phyloP scores from a whole-genome alignment of 1,139 yeast species.

The Blastobotrys malaysiensis region DNA sequence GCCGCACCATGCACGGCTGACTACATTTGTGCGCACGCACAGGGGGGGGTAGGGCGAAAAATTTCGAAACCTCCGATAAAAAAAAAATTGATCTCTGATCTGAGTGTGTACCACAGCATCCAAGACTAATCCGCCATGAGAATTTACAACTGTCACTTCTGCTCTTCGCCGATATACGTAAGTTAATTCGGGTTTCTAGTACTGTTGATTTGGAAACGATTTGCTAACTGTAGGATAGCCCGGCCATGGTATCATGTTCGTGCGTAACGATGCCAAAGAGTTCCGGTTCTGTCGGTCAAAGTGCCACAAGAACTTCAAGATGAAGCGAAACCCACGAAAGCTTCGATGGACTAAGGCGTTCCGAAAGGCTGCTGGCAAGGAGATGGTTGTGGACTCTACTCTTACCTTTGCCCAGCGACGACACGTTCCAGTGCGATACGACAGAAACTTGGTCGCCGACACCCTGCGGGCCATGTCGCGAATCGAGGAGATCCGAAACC shows the following conservation, averaged over 20 bases:
- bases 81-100: conserved; percentile 1
- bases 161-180: conserved; percentile 69
- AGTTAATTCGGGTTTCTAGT: conserved; percentile 6
- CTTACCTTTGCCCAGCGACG: conserved; percentile 95
- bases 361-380: conserved; percentile 99
- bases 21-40: not conserved
- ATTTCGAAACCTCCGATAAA: conserved; percentile 1
- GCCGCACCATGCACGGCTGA: not conserved
- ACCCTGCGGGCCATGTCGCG: conserved; percentile 94
- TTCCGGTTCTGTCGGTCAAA: conserved; percentile 96
- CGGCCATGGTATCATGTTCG: conserved; percentile 96
- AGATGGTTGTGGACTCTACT: conserved; percentile 94
- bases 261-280: conserved; percentile 96
- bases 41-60: conserved; percentile 4
- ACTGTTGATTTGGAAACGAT: not conserved
- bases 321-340: conserved; percentile 98
- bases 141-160: conserved; percentile 90
- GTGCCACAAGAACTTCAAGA: conserved; percentile 96
- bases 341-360: conserved; percentile 98
- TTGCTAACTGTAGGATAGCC: conserved; percentile 39
- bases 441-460: conserved; percentile 91
- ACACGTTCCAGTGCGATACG: conserved; percentile 95
- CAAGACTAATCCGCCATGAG: conserved; percentile 51
- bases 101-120: conserved; percentile 4
- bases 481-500: conserved; percentile 91